A percentile compares a stretch with the other conserved stretches of the same genome.
phyloP scores from a whole-genome alignment of 2,329 filamentous ascomycete genomes.

The Hypomyces rosellus region DNA sequence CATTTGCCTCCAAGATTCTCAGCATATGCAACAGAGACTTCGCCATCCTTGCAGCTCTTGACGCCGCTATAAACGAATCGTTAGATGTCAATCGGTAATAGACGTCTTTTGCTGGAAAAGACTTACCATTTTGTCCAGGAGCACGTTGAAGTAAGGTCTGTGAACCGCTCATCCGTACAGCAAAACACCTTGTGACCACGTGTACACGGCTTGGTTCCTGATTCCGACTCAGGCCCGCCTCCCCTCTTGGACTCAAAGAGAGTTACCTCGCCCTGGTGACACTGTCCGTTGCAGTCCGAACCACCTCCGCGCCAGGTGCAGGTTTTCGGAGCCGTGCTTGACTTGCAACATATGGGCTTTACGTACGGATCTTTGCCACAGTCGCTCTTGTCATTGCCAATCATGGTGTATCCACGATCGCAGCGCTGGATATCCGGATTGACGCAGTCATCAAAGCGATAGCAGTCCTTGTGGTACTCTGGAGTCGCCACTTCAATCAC shows the following conservation, averaged over 20 bases:
- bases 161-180: conserved; percentile 6
- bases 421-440: conserved; percentile 1
- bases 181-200: conserved; percentile 13
- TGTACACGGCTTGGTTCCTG: background rate
- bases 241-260: conserved; percentile 5
- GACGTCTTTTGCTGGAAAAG: background rate
- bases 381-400: conserved; percentile 4
- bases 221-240: background rate
- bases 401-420: conserved; percentile 4
- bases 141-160: conserved; percentile 1
- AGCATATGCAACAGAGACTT: conserved; percentile 2
- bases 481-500: background rate
- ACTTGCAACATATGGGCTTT: conserved; percentile 12
- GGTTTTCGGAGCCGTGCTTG: background rate
- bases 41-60: background rate
- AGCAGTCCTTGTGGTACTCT: conserved; percentile 3
- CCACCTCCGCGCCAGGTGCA: conserved; percentile 13
- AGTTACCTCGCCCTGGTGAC: conserved; percentile 11
- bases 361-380: background rate
- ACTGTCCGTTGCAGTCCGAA: conserved; percentile 13
- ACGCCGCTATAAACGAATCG: background rate
- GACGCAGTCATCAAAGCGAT: conserved; percentile 1
- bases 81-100: too few species aligned
- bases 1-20: background rate
- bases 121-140: conserved; percentile 9